These are phyloP conservation scores for Macrophomina phaseolina DNA, from an alignment of 2,329 filamentous ascomycete species.

Conservation along the genomic window DNA sequence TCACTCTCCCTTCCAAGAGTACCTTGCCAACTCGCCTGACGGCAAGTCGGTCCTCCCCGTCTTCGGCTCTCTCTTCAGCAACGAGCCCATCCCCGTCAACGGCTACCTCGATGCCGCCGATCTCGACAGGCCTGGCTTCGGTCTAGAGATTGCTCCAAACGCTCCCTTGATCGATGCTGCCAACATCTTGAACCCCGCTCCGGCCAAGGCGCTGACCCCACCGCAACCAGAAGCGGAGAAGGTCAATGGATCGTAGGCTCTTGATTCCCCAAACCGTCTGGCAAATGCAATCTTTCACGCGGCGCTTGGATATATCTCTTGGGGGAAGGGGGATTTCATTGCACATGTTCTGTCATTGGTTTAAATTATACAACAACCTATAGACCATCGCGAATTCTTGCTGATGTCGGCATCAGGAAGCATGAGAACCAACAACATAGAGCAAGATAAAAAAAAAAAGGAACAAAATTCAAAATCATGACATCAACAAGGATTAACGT, in stretches of 20 bases:
- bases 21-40: constrained; percentile 90
- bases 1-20: constrained; percentile 95
- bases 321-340: not conserved
- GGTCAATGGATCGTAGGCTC: not conserved
- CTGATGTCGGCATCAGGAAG: not conserved
- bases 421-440: not conserved
- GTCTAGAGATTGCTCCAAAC: constrained; percentile 81
- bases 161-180: constrained; percentile 79
- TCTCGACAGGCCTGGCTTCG: constrained; percentile 89
- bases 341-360: not conserved
- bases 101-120: constrained; percentile 80
- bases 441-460: not conserved
- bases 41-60: constrained; percentile 89
- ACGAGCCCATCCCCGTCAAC: constrained; percentile 86
- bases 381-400: not conserved
- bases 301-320: not conserved
- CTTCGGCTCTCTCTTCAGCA: constrained; percentile 87
- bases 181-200: constrained; percentile 73
- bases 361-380: not conserved
- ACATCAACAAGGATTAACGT: not conserved
- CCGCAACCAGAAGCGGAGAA: constrained; percentile 20
- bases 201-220: constrained; percentile 44
- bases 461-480: not conserved
- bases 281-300: no score
- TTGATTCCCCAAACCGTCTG: not conserved